Evolutionary conservation across 2,329 filamentous ascomycete species (phyloP), one percentile per base, ranked within the genome.

Genomic region (Calonectria fujianensis): DNA sequence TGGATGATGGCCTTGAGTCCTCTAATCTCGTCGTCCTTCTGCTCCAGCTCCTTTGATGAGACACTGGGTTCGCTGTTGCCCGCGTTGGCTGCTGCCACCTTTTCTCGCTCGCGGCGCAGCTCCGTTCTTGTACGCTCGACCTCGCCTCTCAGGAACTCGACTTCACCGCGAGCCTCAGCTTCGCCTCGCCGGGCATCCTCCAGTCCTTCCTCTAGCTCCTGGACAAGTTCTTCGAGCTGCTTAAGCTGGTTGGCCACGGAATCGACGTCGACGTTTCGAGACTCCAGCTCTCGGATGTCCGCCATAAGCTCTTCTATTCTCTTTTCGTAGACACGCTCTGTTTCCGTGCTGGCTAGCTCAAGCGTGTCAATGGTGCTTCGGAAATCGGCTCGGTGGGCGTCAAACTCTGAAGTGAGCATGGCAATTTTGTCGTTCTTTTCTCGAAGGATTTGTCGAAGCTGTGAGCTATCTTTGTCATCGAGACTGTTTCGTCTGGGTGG

Each of bases 361-460:
- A 99, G 89, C 0, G 96, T 98, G 85, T 99, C 97, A 75, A 99
- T 97, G 24, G 97, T 99, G 84, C 95, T 98, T 78, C 97, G 90
- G 86, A 99, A 99, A 84, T 99, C 97, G 24, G 97, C 96, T 73
- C 97, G 91, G 83, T 99, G 96, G 13, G 94, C 92, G 82, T 99
- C 97, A 81, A 99, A 99, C 83, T 99, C 97, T 11, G 95, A 92
- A 0, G 96, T 98, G 79, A 99, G 90, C 89, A 96, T 93, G 32
- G 94, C 93, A 78, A 99, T 98, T 87, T 96, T 98, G 73, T 99
- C 97, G 81, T 98, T 98, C 90, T 98, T 98, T 86, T 99, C 97
- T 31, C 95, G 91, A 69, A 99, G 86, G 80, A 98, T 86, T n/a
- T 93, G 91, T 69, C 96, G 93, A 72, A 99, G 88, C 82, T 97